Evolutionary conservation across 202 grass and related monocot species (phyloP).

Genomic region (Brachypodium distachyon): DNA sequence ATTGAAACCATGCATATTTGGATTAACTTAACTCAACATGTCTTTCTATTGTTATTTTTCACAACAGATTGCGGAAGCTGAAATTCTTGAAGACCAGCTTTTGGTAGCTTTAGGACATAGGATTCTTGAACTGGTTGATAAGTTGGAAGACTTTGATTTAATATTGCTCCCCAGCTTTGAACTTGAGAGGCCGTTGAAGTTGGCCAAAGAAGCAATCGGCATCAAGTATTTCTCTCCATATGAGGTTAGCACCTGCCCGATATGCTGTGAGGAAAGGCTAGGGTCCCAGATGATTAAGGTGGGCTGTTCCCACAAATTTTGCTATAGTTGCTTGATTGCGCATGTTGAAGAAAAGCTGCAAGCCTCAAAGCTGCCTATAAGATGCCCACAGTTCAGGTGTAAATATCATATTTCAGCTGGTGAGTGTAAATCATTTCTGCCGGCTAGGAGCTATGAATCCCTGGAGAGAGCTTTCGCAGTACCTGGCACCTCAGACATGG

Average conservation of each 20-base stretch:
- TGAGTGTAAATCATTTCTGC: conserved; percentile 65
- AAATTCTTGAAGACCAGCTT: conserved; percentile 90
- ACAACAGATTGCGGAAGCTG: conserved; percentile 82
- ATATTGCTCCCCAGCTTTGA: conserved; percentile 80
- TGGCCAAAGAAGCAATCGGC: conserved; percentile 94
- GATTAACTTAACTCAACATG: background rate
- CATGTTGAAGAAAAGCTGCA: conserved; percentile 51
- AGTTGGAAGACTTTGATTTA: conserved; percentile 91
- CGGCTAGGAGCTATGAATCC: conserved; percentile 46
- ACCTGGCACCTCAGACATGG: conserved; percentile 24
- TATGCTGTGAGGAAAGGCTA: conserved; percentile 57
- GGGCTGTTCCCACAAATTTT: conserved; percentile 64
- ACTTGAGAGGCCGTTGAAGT: conserved; percentile 63
- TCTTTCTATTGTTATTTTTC: background rate
- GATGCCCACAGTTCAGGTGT: conserved; percentile 59
- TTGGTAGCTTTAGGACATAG: conserved; percentile 93
- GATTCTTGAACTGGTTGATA: conserved; percentile 91
- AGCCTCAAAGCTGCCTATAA: conserved; percentile 38
- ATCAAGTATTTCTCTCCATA: conserved; percentile 41
- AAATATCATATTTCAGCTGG: conserved; percentile 51
- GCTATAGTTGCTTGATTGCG: conserved; percentile 46
- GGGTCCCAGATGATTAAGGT: conserved; percentile 55
- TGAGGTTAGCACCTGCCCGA: conserved; percentile 35
- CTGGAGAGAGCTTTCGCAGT: conserved; percentile 36
- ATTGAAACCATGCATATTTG: background rate